phyloP scores from a whole-genome alignment of 371 early-diverging fungal genomes.

The Circinella minor region DNA sequence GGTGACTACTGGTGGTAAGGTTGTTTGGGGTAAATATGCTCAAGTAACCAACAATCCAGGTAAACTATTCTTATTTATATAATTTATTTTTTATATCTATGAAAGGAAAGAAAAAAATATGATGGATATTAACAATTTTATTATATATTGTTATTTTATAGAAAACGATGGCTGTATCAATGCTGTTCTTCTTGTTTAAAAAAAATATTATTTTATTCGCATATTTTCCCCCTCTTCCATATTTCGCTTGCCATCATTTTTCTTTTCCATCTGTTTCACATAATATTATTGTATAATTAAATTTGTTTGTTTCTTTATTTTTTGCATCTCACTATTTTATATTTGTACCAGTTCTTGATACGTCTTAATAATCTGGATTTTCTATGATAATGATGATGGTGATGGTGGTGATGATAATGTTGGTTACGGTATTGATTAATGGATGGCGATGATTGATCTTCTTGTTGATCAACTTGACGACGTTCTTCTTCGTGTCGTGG shows the following conservation, averaged over 20 bases:
- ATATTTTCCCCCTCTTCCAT: background rate
- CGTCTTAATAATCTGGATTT: background rate
- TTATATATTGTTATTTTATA: slow-evolving; percentile 11
- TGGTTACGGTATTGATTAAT: background rate
- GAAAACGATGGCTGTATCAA: slow-evolving; percentile 98
- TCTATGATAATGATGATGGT: background rate
- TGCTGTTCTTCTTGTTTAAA: slow-evolving; percentile 90
- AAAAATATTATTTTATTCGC: background rate
- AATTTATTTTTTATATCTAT: too few relatives aligned
- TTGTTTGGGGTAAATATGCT: slow-evolving; percentile 99
- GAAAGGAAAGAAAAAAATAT: background rate
- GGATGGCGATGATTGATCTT: background rate
- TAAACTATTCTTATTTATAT: slow-evolving; percentile 38
- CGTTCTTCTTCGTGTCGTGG: too few relatives aligned
- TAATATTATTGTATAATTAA: slow-evolving; percentile 6
- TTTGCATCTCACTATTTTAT: slow-evolving; percentile 1
- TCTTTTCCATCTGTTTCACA: background rate
- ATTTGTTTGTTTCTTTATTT: slow-evolving; percentile 3
- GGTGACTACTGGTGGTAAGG: slow-evolving; percentile 98
- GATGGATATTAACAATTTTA: background rate
- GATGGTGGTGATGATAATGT: background rate
- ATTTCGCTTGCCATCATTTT: background rate
- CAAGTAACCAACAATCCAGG: slow-evolving; percentile 96
- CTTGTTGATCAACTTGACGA: background rate
- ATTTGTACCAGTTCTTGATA: slow-evolving; percentile 3